Evolutionary conservation across 2,329 filamentous ascomycete genomes (phyloP).

Genomic region (Fusarium pseudonygamai): DNA sequence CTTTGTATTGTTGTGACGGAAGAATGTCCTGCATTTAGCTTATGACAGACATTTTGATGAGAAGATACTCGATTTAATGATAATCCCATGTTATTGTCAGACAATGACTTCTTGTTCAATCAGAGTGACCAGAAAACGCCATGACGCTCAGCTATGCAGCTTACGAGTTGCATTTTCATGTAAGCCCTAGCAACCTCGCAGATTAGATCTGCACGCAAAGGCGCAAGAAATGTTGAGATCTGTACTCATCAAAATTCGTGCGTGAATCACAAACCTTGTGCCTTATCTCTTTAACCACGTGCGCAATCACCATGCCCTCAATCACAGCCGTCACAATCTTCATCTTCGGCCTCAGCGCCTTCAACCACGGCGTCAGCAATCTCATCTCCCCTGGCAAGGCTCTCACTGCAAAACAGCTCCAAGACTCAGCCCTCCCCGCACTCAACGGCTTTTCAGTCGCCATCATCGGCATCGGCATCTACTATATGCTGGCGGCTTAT

Average conservation of each 20-base stretch:
- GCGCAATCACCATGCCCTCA: neutral
- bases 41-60: neutral
- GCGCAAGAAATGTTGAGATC: neutral
- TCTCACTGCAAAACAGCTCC: slow-evolving; percentile 16
- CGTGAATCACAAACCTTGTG: neutral
- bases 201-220: neutral
- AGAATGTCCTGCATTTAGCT: neutral
- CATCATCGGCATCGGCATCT: slow-evolving; percentile 15
- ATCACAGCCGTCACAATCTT: slow-evolving; percentile 8
- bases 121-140: neutral
- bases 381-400: slow-evolving; percentile 23
- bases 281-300: neutral
- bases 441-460: slow-evolving; percentile 28
- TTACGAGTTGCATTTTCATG: neutral
- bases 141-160: neutral
- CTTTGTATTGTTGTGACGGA: neutral
- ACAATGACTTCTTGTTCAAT: neutral
- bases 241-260: neutral
- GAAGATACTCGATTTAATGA: neutral
- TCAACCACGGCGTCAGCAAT: slow-evolving; percentile 20
- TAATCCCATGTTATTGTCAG: neutral
- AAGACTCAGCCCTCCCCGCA: slow-evolving; percentile 16
- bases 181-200: neutral
- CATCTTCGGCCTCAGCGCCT: slow-evolving; percentile 24
- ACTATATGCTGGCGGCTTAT: slow-evolving; percentile 17